These are phyloP conservation scores for Ophiostoma sp. DNA, from an alignment of 2,329 filamentous ascomycete species.

Conservation along the genomic window DNA sequence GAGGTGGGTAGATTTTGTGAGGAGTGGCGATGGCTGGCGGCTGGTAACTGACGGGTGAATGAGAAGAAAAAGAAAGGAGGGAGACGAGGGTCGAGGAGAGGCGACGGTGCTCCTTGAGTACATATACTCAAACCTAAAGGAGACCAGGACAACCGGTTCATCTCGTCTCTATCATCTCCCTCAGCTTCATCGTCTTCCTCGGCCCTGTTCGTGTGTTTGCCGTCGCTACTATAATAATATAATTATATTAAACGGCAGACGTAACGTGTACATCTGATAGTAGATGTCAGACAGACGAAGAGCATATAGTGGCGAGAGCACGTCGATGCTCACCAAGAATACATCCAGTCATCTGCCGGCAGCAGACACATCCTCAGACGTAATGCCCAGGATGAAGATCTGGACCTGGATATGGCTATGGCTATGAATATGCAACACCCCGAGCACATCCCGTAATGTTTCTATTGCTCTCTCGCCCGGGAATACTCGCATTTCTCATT, in stretches of 20 bases:
- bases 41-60: not conserved
- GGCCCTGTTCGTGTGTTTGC: not conserved
- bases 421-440: not conserved
- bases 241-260: not conserved
- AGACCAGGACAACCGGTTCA: not conserved
- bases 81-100: not conserved
- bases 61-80: not conserved
- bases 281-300: not conserved
- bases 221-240: not conserved
- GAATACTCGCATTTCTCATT: not conserved
- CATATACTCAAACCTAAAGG: not conserved
- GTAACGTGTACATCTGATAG: not conserved
- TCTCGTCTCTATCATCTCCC: not conserved
- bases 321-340: not conserved
- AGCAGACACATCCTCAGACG: not conserved
- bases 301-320: not conserved
- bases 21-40: not conserved
- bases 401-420: not conserved
- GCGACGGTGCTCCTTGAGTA: not conserved
- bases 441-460: not conserved
- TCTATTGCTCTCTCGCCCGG: not conserved
- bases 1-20: too few species aligned
- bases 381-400: not conserved
- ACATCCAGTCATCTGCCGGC: not conserved
- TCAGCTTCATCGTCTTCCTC: not conserved